Evolutionary conservation across 75 land plant genomes (phyloP).

Genomic region (Pinus albicaulis): DNA sequence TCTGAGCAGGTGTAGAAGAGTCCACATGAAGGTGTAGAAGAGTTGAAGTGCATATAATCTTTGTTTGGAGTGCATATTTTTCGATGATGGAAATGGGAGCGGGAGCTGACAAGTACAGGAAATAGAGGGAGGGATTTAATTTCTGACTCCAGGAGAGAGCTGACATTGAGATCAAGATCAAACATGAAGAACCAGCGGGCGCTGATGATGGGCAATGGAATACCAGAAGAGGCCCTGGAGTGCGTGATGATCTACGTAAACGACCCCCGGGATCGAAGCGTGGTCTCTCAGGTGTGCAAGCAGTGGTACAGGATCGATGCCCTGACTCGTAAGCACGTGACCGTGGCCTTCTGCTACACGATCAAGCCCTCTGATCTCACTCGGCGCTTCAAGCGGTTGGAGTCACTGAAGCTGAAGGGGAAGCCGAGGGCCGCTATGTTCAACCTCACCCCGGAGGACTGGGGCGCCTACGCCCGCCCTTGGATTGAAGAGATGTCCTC

Average conservation of each 20-base stretch:
- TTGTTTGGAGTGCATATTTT: too few species aligned
- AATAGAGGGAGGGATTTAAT: too few species aligned
- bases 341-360: conserved; percentile 55
- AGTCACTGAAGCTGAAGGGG: conserved; percentile 45
- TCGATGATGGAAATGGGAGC: too few species aligned
- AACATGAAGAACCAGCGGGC: conserved; percentile 2
- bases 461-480: conserved; percentile 58
- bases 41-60: too few species aligned
- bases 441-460: conserved; percentile 31
- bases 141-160: too few species aligned
- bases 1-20: too few species aligned
- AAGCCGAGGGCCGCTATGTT: conserved; percentile 61
- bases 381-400: conserved; percentile 28
- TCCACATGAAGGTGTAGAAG: too few species aligned
- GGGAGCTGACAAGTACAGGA: too few species aligned
- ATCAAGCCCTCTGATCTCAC: conserved; percentile 36
- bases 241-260: conserved; percentile 40
- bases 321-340: conserved; percentile 48
- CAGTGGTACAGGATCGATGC: conserved; percentile 51
- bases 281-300: conserved; percentile 59
- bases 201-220: background rate
- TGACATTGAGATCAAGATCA: background rate
- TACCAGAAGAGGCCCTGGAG: conserved; percentile 42
- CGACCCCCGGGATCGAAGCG: conserved; percentile 42
- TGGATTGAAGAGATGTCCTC: conserved; percentile 42